phyloP scores from a whole-genome alignment of 164 flowering plant genomes.

The Saururus chinensis region DNA sequence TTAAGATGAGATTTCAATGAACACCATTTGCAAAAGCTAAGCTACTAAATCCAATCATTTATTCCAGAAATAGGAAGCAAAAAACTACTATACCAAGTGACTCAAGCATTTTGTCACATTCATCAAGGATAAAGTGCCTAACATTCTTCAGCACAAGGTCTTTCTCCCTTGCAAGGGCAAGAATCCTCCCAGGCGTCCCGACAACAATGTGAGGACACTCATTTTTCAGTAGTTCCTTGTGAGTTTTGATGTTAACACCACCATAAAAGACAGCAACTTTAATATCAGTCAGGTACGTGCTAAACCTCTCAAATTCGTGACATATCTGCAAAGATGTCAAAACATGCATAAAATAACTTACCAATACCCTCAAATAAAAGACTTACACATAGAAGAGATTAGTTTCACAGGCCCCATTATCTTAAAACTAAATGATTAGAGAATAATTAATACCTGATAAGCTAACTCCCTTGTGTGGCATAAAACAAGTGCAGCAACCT shows the following conservation, averaged over 20 bases:
- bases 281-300: constrained; percentile 74
- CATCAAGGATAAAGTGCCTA: constrained; percentile 95
- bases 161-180: constrained; percentile 87
- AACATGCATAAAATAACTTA: neutral
- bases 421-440: neutral
- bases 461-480: constrained; percentile 98
- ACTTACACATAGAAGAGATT: no score
- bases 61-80: neutral
- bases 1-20: neutral
- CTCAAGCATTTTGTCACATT: constrained; percentile 98
- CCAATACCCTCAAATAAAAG: neutral
- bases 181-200: constrained; percentile 93
- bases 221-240: constrained; percentile 85
- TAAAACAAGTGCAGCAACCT: constrained; percentile 92
- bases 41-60: neutral
- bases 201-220: constrained; percentile 98
- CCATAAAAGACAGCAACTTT: constrained; percentile 97
- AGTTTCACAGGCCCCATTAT: neutral
- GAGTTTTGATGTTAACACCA: constrained; percentile 76
- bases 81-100: constrained; percentile 71
- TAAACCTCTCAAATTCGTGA: constrained; percentile 93
- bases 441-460: constrained; percentile 56
- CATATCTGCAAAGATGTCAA: constrained; percentile 46
- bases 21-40: neutral
- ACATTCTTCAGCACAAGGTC: constrained; percentile 84